phyloP scores from a whole-genome alignment of 148 eudicot genomes.

The Silene latifolia region DNA sequence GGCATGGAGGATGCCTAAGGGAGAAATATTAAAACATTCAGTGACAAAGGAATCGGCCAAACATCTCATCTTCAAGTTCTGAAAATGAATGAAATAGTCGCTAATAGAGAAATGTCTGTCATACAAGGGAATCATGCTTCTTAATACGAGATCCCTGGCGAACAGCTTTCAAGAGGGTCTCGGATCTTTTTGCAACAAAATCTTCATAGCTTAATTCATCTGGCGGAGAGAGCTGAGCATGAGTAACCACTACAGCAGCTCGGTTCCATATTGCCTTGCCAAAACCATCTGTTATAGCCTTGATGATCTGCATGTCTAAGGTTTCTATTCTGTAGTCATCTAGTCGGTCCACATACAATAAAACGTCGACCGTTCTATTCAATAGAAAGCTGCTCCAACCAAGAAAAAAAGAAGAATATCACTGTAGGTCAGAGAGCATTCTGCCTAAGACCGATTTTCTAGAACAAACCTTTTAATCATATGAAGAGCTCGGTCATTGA shows the following conservation, averaged over 20 bases:
- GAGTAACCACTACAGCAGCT: conserved; percentile 78
- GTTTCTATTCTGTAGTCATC: conserved; percentile 95
- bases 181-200: conserved; percentile 70
- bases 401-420: conserved; percentile 10
- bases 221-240: conserved; percentile 95
- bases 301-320: conserved; percentile 75
- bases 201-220: conserved; percentile 90
- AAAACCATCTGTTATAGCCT: conserved; percentile 74
- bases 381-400: conserved; percentile 66
- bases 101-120: conserved; percentile 10
- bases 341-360: conserved; percentile 88
- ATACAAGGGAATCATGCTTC: conserved; percentile 42
- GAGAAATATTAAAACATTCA: conserved; percentile 1
- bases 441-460: neutral
- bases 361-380: conserved; percentile 79
- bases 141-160: conserved; percentile 57
- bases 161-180: conserved; percentile 71
- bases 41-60: too few relatives aligned
- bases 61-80: too few relatives aligned
- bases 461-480: conserved; percentile 66
- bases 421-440: neutral
- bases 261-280: conserved; percentile 81
- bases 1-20: conserved; percentile 60
- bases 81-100: too few relatives aligned
- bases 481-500: conserved; percentile 70